Base-by-base conservation (phyloP, 1,284 basidiomycete genomes). In the Cerioporus squamosus region DNA sequence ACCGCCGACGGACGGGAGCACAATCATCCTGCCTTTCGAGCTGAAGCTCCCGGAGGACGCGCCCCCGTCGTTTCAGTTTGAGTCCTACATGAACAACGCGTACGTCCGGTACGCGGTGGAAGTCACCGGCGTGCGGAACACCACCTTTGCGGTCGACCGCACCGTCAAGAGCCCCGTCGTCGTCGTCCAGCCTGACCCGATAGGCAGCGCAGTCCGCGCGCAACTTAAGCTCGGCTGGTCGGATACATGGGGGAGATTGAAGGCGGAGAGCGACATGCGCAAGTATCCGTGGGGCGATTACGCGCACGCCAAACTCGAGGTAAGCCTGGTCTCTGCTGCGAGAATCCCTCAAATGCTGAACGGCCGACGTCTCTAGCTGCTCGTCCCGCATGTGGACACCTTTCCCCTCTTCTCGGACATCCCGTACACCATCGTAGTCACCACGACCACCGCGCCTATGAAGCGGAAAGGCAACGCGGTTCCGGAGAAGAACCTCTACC, bases 271-370 rank as follows among this genome's bases (percentile, higher is more conserved):
- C 9, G 23, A 44, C n/a, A 53, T 63, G 10, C 58, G 61, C 14
- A 60, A 57, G 44, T 44, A 55, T 43, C 58, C 59, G 10, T 63
- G 61, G 61, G 58, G 61, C 33, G 61, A 59, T 9, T 60, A 57
- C 12, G 46, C 52, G 8, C 51, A 45, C 5, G 55, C 42, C 5
- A 63, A 50, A 47, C 52, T 58, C 45, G 55, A 63, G 58, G 61
- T 63, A 31, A 15, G 57, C 20, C 8, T 12, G 33, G 22, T 33
- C 22, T 23, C 24, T 51, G 31, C 29, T 22, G 40, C 5, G 40
- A 12, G n/a, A 22, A 9, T 8, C 3, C 26, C 20, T n/a, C n/a
- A 7, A 2, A 15, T 42, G n/a, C 40, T 42, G n/a, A 42, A 9
- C n/a, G n/a, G 40, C 14, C 40, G 15, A 10, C 8, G 7, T n/a